Evolutionary conservation across 106 monocot species (phyloP), one percentile per base, ranked within the genome.

Genomic region (Platanthera guangdongensis): DNA sequence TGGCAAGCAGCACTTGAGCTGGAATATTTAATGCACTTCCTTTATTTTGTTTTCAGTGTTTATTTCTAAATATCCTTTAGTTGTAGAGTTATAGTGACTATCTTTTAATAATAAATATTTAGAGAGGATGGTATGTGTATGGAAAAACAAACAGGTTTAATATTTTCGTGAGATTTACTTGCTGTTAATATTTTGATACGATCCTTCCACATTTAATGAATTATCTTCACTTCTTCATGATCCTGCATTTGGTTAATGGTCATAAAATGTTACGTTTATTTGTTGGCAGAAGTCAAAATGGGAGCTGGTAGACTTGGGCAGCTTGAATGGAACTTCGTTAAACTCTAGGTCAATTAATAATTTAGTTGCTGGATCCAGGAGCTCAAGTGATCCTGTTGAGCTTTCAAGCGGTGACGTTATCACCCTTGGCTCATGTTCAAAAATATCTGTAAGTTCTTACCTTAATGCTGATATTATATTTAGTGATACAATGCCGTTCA

Each of bases 271-370:
- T 39, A 45, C 47, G 28, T 51, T 21, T 64, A 50, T 47, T 25
- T 79, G 59, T 12, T 79, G 78, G 46, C 82, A 95, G 95, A 95
- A 69, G 69, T 82, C 67, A 39, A 91, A 80, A 81, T 96, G 95
- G 96, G 96, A 93, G 81, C 77, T 97, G 55, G 80, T 89, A 25
- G 93, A 97, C 63, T 69, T 89, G 85, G 96, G 96, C 51, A 97
- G 96, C 83, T 89, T 96, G 75, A 96, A 96, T 80, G 95, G 95
- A 76, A 93, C 95, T 8, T 83, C 84, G 47, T 54, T 97, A 75
- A 97, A 97, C 48, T 89, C 93, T 76, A 77, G 60, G 18, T 74
- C 83, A 65, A 80, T 97, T 71, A 80, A 83, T 57, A 84, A 89
- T 78, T 81, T 86, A n/a, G 86, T 87, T 80, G 75, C 67, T 63